Evolutionary conservation across 306 rosid species (phyloP).

Genomic region (Gillenia trifoliata): DNA sequence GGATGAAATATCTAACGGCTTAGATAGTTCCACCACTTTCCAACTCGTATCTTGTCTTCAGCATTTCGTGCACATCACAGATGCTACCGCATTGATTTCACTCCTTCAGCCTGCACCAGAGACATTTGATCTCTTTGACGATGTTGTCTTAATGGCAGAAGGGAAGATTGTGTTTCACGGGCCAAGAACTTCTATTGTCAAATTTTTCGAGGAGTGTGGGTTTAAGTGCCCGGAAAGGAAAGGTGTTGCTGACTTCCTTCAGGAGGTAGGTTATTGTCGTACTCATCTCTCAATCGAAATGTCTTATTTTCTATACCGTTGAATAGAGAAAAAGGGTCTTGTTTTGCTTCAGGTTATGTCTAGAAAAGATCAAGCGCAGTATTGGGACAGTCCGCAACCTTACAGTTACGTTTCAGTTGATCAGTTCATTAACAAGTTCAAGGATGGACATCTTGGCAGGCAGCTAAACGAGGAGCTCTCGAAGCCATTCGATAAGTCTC

Average conservation of each 20-base stretch:
- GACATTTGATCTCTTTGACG: conserved; percentile 76
- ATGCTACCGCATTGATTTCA: conserved; percentile 68
- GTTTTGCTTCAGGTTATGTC: conserved; percentile 52
- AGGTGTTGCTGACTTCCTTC: conserved; percentile 87
- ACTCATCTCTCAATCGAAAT: neutral
- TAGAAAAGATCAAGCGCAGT: conserved; percentile 72
- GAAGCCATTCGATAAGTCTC: conserved; percentile 50
- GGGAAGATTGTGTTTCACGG: conserved; percentile 78
- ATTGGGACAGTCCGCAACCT: conserved; percentile 55
- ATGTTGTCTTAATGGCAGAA: conserved; percentile 70
- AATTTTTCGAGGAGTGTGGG: conserved; percentile 67
- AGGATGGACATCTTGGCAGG: conserved; percentile 47
- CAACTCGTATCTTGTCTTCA: conserved; percentile 73
- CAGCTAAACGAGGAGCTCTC: conserved; percentile 52
- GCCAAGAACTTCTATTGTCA: conserved; percentile 44
- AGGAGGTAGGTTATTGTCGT: conserved; percentile 45
- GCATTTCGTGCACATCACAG: conserved; percentile 66
- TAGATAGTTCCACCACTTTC: conserved; percentile 80
- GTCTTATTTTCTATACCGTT: neutral
- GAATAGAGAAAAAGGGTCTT: neutral
- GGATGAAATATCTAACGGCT: conserved; percentile 89
- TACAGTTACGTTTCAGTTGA: conserved; percentile 59
- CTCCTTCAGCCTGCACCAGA: conserved; percentile 92
- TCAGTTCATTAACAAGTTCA: conserved; percentile 48
- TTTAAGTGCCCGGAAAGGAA: conserved; percentile 84